Evolutionary conservation across 2,329 filamentous ascomycete genomes (phyloP).

Genomic region (Fusarium cyanostomum): DNA sequence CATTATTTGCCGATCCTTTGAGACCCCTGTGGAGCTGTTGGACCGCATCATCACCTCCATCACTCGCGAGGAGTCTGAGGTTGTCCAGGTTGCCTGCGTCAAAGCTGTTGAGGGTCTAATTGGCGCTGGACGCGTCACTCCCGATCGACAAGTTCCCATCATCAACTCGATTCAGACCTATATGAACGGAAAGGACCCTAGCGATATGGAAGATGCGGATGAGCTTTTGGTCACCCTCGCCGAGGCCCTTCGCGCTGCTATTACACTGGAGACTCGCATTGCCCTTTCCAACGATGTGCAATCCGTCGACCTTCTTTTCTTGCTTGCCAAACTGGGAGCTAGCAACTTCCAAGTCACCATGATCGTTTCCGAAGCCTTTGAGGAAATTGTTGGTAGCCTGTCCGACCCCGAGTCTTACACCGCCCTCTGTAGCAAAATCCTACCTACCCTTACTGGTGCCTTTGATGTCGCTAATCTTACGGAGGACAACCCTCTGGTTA

Average conservation of each 20-base stretch:
- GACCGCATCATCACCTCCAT: slow-evolving; percentile 81
- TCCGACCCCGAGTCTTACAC: slow-evolving; percentile 76
- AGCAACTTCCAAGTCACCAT: slow-evolving; percentile 91
- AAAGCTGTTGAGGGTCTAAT: slow-evolving; percentile 80
- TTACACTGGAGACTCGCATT: slow-evolving; percentile 79
- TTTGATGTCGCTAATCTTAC: slow-evolving; percentile 90
- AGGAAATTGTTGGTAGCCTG: slow-evolving; percentile 80
- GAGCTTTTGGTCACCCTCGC: slow-evolving; percentile 91
- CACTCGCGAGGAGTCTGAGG: slow-evolving; percentile 78
- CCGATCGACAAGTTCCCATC: slow-evolving; percentile 68
- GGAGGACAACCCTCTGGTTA: slow-evolving; percentile 84
- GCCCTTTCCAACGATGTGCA: slow-evolving; percentile 76
- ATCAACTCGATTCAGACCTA: slow-evolving; percentile 75
- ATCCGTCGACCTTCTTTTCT: slow-evolving; percentile 85
- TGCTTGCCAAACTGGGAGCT: slow-evolving; percentile 86
- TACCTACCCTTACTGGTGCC: slow-evolving; percentile 87
- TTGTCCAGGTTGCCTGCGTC: slow-evolving; percentile 92
- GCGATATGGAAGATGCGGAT: slow-evolving; percentile 86
- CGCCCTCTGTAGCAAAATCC: slow-evolving; percentile 82
- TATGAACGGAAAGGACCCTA: slow-evolving; percentile 80
- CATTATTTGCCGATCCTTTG: slow-evolving; percentile 74
- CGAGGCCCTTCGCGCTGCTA: slow-evolving; percentile 84
- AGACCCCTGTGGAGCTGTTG: slow-evolving; percentile 71
- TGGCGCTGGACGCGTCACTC: slow-evolving; percentile 59
- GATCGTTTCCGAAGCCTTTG: slow-evolving; percentile 89